A percentile compares a stretch with the other conserved stretches of the same genome.
Evolutionary conservation across 1,139 yeast species (phyloP).

Genomic region (Hemisphaericaspora lyxosophila): DNA sequence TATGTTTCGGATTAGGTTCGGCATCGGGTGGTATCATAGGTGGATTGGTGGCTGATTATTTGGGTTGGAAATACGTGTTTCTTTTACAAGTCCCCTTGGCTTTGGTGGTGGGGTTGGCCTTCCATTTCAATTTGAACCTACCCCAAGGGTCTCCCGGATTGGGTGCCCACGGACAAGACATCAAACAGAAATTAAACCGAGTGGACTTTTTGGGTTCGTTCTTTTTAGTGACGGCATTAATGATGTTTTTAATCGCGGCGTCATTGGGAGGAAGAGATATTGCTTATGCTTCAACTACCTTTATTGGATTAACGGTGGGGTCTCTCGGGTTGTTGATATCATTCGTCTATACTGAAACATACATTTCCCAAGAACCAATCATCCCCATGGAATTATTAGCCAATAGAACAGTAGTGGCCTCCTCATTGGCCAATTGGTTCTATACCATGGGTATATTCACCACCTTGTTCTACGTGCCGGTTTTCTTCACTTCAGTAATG

Average conservation of each 20-base stretch:
- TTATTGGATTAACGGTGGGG: slow-evolving; percentile 26
- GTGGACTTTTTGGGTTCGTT: slow-evolving; percentile 76
- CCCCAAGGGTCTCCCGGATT: slow-evolving; percentile 52
- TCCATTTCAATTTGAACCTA: slow-evolving; percentile 37
- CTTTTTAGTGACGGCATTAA: slow-evolving; percentile 56
- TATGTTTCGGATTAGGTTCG: slow-evolving; percentile 51
- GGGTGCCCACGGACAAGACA: slow-evolving; percentile 40
- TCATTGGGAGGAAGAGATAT: slow-evolving; percentile 66
- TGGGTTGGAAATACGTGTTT: slow-evolving; percentile 77
- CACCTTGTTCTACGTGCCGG: slow-evolving; percentile 61
- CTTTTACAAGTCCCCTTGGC: slow-evolving; percentile 64
- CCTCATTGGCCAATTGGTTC: slow-evolving; percentile 70
- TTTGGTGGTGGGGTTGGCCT: slow-evolving; percentile 42
- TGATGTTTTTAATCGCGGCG: slow-evolving; percentile 59
- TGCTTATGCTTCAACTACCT: slow-evolving; percentile 34
- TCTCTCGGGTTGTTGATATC: slow-evolving; percentile 24
- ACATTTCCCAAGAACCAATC: slow-evolving; percentile 64
- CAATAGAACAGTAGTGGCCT: slow-evolving; percentile 60
- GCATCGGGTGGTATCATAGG: slow-evolving; percentile 62
- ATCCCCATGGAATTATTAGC: slow-evolving; percentile 57
- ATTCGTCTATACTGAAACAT: slow-evolving; percentile 54
- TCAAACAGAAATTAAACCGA: slow-evolving; percentile 46
- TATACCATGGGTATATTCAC: slow-evolving; percentile 57
- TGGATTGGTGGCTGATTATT: slow-evolving; percentile 64
- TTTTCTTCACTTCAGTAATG: slow-evolving; percentile 60